Evolutionary conservation across 345 rosid species (phyloP), one percentile per base, ranked within the genome.

Genomic region (Corymbia maculata): DNA sequence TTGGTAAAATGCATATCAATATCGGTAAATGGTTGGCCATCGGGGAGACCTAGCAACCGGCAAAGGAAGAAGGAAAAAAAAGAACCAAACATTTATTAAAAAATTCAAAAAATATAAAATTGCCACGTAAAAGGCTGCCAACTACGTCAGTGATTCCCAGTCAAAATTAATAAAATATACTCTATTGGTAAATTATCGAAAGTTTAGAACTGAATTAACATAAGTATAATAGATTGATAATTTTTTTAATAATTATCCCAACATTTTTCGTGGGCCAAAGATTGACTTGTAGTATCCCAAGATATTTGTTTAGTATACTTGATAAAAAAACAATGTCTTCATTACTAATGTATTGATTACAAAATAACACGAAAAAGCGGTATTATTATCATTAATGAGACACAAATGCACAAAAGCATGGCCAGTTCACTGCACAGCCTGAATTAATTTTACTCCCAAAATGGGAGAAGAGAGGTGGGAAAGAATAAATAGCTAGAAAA

Each of bases 41-140:
- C 3, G 1, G 1, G n/a, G n/a, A 10, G 30, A 11, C 66, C 30
- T 0, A 0, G 30, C 66, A 9, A 59, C 6, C 30, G 14, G n/a
- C 2, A 0, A 1, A 24, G 66, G 30, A 26, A 26, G 66, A 59
- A 1, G 21, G 24, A 55, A 1, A 55, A 55, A 21, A 55, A 1
- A 21, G 6, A 55, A 22, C 26, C 21, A 55, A 55, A 9, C 24
- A 24, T 4, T 57, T 22, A 9, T 9, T 22, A 24, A 59, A 49
- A 57, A 10, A 26, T 10, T 26, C n/a, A 26, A 59, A 57, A 26
- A 26, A 24, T 47, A 3, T 1, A 49, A 49, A 49, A 49, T 10
- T 59, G 66, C 1, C 66, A 59, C 30, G 0, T 26, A 28, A 26
- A 26, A 26, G 30, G 7, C 0, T 1, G 1, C 3, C 3, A 11